Conservation (phyloP, 805 yeast species). For the Ogataea saltuana region DNA sequence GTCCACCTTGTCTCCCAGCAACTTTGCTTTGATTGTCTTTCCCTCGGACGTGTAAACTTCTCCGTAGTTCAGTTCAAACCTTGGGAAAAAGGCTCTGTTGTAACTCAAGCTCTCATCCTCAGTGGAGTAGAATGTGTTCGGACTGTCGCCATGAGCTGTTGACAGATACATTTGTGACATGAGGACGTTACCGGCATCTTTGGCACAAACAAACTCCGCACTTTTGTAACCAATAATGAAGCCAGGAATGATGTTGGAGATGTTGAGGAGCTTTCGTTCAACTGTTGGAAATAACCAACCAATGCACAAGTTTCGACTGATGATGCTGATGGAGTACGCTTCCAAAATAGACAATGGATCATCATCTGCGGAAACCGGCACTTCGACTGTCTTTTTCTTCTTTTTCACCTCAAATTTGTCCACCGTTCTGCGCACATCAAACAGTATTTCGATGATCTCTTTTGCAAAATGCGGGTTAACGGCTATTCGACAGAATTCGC, state of each 20-base stretch:
- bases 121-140: constrained; percentile 46
- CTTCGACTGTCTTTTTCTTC: neutral
- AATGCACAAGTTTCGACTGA: constrained; percentile 65
- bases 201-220: constrained; percentile 64
- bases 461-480: constrained; percentile 47
- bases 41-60: constrained; percentile 24
- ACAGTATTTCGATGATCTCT: constrained; percentile 26
- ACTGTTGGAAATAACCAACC: constrained; percentile 73
- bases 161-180: constrained; percentile 70
- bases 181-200: constrained; percentile 64
- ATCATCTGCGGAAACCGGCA: constrained; percentile 10
- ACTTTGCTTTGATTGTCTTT: constrained; percentile 46
- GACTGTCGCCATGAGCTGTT: constrained; percentile 60
- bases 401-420: neutral
- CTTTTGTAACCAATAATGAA: constrained; percentile 76
- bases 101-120: constrained; percentile 47
- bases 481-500: constrained; percentile 58
- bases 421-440: constrained; percentile 13
- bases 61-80: constrained; percentile 56
- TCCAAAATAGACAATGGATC: constrained; percentile 28
- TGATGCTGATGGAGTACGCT: constrained; percentile 55
- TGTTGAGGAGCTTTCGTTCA: constrained; percentile 29
- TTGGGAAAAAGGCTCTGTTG: constrained; percentile 69
- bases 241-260: constrained; percentile 50
- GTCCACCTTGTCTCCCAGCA: constrained; percentile 70